phyloP scores from a whole-genome alignment of 2,329 filamentous ascomycete genomes.

The Pezicula rhizophila region DNA sequence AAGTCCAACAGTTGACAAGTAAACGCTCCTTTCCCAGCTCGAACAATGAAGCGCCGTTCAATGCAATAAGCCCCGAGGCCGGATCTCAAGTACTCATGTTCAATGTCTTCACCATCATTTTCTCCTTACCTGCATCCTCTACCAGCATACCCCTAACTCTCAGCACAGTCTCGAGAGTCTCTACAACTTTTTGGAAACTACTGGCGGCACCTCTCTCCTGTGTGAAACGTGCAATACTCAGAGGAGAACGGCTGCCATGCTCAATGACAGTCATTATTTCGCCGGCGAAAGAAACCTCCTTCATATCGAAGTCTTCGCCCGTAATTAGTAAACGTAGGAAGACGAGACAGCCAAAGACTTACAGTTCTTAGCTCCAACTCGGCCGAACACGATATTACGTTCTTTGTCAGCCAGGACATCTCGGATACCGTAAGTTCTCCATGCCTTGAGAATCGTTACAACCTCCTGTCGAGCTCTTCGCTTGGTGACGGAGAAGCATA shows the following conservation, averaged over 20 bases:
- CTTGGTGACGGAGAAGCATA: constrained; percentile 71
- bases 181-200: constrained; percentile 78
- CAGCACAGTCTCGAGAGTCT: constrained; percentile 67
- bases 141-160: constrained; percentile 61
- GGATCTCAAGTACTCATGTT: constrained; percentile 5
- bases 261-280: constrained; percentile 88
- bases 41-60: no score
- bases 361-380: constrained; percentile 74
- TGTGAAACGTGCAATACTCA: constrained; percentile 79
- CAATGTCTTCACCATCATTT: constrained; percentile 68
- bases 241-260: constrained; percentile 67
- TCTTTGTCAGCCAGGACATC: constrained; percentile 74
- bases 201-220: constrained; percentile 89
- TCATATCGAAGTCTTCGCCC: constrained; percentile 66
- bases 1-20: no score
- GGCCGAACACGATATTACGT: constrained; percentile 72
- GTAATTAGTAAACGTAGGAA: constrained; percentile 15
- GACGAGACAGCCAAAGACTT: constrained; percentile 31
- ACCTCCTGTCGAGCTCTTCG: constrained; percentile 68
- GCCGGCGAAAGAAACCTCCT: constrained; percentile 79
- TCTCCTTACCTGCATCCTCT: constrained; percentile 56
- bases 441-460: constrained; percentile 32
- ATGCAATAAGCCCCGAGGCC: no score
- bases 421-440: constrained; percentile 75
- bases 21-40: no score